Evolutionary conservation across 1,139 yeast genomes (phyloP).

Genomic region (Protomyces inouyei): DNA sequence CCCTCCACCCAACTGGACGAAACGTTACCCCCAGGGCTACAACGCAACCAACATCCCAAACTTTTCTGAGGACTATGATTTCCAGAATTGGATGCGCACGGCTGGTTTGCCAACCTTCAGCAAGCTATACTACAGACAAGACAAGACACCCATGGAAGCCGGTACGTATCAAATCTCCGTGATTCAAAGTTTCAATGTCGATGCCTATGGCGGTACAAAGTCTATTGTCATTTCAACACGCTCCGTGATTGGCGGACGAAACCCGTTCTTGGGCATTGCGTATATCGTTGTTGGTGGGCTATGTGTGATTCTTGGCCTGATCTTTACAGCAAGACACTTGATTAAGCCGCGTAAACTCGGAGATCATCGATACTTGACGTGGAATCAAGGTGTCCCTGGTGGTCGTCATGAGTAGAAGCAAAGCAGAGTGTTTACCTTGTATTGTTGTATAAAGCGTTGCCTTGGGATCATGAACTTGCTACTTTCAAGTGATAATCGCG

Average conservation of each 20-base stretch:
- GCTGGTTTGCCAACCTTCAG: conserved; percentile 83
- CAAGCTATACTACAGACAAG: conserved; percentile 76
- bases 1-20: conserved; percentile 95
- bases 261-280: conserved; percentile 76
- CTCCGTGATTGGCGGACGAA: conserved; percentile 86
- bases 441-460: not conserved
- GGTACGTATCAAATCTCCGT: conserved; percentile 71
- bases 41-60: conserved; percentile 75
- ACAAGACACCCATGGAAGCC: conserved; percentile 51
- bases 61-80: conserved; percentile 54
- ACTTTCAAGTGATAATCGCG: conserved; percentile 47
- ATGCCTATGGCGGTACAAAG: conserved; percentile 76
- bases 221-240: conserved; percentile 74
- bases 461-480: not conserved
- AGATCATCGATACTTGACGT: conserved; percentile 63
- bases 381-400: conserved; percentile 41
- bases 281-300: conserved; percentile 93
- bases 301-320: conserved; percentile 59
- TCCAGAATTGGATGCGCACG: conserved; percentile 98
- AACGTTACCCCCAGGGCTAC: conserved; percentile 82
- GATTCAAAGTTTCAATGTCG: conserved; percentile 60
- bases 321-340: conserved; percentile 56
- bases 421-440: not conserved
- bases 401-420: not conserved
- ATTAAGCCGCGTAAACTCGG: conserved; percentile 70